phyloP scores from a whole-genome alignment of 805 yeast species.

The Yarrowia deformans region DNA sequence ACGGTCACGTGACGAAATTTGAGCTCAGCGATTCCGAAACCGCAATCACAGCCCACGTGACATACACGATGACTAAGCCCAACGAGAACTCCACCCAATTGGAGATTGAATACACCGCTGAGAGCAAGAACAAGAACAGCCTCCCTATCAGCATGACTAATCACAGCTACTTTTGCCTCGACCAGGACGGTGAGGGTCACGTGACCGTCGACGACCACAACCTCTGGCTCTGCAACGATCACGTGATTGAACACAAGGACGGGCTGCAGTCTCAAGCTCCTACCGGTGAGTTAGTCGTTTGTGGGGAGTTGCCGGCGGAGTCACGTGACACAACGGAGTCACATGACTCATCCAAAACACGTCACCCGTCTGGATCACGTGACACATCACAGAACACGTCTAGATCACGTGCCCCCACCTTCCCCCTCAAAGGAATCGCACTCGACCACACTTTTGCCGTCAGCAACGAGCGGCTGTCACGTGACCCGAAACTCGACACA shows the following conservation, averaged over 20 bases:
- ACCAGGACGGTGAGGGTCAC: not conserved
- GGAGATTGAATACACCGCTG: conserved; percentile 4
- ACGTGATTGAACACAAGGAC: conserved; percentile 10
- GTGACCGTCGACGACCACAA: conserved; percentile 6
- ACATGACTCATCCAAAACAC: not conserved
- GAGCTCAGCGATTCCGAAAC: not conserved
- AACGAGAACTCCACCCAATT: not conserved
- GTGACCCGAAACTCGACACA: conserved; percentile 8
- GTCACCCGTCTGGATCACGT: not conserved
- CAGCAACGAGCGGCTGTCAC: not conserved
- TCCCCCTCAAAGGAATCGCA: not conserved
- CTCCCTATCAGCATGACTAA: conserved; percentile 1
- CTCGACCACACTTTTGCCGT: conserved; percentile 15
- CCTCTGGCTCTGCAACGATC: conserved; percentile 9
- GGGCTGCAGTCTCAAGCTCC: conserved; percentile 6
- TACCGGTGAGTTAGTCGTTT: not conserved
- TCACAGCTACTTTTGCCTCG: conserved; percentile 13
- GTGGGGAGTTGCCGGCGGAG: not conserved
- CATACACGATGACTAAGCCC: not conserved
- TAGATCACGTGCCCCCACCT: not conserved
- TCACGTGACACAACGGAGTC: not conserved
- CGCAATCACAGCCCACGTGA: conserved; percentile 9
- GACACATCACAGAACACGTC: not conserved
- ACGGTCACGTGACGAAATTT: conserved; percentile 3
- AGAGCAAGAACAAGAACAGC: not conserved